Conservation (phyloP, 345 rosid species). For the Brassica carinata region DNA sequence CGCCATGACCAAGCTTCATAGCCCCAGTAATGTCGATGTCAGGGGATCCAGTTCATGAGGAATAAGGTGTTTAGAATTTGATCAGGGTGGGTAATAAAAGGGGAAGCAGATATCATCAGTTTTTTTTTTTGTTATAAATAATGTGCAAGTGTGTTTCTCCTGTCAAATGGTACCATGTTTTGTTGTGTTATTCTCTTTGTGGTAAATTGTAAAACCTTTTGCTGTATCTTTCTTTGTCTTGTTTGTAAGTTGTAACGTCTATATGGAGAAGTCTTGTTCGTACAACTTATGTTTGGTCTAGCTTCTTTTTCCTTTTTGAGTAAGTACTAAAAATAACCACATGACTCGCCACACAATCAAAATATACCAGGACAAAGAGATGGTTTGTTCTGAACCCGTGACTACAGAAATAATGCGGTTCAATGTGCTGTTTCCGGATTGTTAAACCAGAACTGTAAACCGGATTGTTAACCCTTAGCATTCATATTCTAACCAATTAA, state of each 20-base stretch:
- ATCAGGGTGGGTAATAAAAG: conserved; percentile 31
- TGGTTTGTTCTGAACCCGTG: background rate
- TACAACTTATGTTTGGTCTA: background rate
- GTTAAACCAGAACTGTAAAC: background rate
- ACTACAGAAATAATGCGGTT: background rate
- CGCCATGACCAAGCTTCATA: background rate
- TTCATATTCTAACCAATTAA: background rate
- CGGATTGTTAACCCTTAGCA: background rate
- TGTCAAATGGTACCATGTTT: conserved; percentile 31
- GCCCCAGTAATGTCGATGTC: background rate
- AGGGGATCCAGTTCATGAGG: conserved; percentile 19
- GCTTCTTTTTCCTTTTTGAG: background rate
- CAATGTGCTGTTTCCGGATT: background rate
- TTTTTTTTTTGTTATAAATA: background rate
- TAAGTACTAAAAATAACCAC: background rate
- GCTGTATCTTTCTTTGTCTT: conserved; percentile 6
- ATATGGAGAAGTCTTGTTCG: background rate
- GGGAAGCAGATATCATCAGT: conserved; percentile 5
- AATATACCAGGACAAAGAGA: background rate
- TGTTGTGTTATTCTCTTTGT: background rate
- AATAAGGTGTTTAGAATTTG: conserved; percentile 38
- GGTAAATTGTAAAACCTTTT: conserved; percentile 16
- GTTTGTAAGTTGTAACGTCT: conserved; percentile 19
- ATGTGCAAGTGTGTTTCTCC: conserved; percentile 8
- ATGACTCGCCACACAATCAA: background rate